Evolutionary conservation across 768 basidiomycete genomes (phyloP), one percentile per base, ranked within the genome.

Genomic region (Collybia mongolica): DNA sequence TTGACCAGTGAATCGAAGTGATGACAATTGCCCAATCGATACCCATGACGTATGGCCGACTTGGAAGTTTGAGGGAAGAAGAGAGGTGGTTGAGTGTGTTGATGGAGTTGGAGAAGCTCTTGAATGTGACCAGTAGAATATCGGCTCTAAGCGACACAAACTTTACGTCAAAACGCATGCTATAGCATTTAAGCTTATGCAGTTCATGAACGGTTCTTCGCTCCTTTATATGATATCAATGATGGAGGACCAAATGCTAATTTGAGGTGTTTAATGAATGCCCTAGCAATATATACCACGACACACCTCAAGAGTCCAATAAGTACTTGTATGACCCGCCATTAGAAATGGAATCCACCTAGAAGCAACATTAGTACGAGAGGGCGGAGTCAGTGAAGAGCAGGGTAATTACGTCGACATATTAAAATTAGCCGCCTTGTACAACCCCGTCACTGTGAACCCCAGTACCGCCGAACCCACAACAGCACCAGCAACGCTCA

Each of bases 381-480:
- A 28, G 20, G 20, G 24, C 38, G 22, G 7, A 29, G 28, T 56
- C 19, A 28, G 4, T 46, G 19, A 41, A 49, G 38, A 48, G 18
- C 6, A 62, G 24, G n/a, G n/a, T n/a, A n/a, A 74, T 36, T 57
- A 79, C 73, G 79, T 79, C 18, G 77, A 80, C 74, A 81, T 76
- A 46, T 75, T 69, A 41, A 74, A 79, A 40, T 69, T 57, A 14
- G 63, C 77, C 0, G 77, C 68, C 48, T 67, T 68, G 60, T 68
- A 81, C 28, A 81, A 52, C 8, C 72, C 77, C 29, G 68, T 68
- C n/a, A 72, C 61, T n/a, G 68, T 61, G 48, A 75, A 76, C 1
- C 77, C 75, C 29, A 78, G 52, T 5, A 80, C 65, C 3, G 73
- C 74, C 9, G 77, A 74, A 22, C 73, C 70, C n/a, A 76, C 58